Evolutionary conservation across 148 eudicot species (phyloP).

Genomic region (Hydrangea macrophylla): DNA sequence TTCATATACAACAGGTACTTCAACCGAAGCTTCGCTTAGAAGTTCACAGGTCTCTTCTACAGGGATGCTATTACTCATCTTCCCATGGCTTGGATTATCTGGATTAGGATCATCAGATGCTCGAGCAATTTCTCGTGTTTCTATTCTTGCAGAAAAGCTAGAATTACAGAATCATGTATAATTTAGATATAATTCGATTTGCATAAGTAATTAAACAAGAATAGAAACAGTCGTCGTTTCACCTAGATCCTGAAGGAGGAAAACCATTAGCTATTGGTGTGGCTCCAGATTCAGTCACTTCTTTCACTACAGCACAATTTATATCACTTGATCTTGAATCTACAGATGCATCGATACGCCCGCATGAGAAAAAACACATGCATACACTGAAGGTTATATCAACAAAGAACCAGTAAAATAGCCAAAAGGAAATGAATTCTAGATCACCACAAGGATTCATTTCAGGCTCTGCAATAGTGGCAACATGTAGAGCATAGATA

Average conservation of each 20-base stretch:
- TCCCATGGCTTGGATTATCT: conserved; percentile 6
- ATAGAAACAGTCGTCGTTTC: background rate
- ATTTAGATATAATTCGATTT: background rate
- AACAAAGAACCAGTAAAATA: background rate
- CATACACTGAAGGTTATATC: background rate
- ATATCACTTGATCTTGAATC: conserved; percentile 15
- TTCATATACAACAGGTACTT: conserved; percentile 29
- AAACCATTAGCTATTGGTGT: conserved; percentile 25
- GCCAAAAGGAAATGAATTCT: background rate
- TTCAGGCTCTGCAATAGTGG: no score
- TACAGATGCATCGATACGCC: conserved; percentile 11
- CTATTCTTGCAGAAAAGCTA: conserved; percentile 9
- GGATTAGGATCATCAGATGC: background rate
- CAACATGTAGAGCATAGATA: no score
- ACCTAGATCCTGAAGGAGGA: conserved; percentile 19
- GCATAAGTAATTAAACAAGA: background rate
- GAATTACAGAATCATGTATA: background rate
- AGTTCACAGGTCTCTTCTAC: conserved; percentile 21
- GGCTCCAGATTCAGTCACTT: conserved; percentile 12
- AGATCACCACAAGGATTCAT: no score
- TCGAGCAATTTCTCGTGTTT: background rate
- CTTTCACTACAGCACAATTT: conserved; percentile 13
- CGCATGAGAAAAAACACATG: background rate
- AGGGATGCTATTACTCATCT: background rate
- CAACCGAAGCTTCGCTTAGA: conserved; percentile 29